Percentiles rank a stretch among this genome's conserved stretches.
Evolutionary conservation across 2,329 filamentous ascomycete species (phyloP).

Genomic region (Bipolaris cookei): DNA sequence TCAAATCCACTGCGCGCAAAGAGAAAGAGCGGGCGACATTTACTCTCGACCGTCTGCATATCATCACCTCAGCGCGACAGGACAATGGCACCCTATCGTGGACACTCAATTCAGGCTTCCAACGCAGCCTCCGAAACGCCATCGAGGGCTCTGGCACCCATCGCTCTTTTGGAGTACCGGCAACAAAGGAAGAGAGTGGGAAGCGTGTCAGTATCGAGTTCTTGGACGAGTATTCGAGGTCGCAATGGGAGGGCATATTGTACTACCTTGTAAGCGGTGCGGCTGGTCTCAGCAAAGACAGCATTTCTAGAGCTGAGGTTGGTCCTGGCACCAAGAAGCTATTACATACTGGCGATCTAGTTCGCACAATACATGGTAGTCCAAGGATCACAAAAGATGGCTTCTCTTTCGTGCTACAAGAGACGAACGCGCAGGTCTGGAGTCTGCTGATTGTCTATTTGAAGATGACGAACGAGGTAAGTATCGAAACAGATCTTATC

Average conservation of each 20-base stretch:
- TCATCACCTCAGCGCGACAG: conserved; percentile 67
- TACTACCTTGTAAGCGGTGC: conserved; percentile 91
- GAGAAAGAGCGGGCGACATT: conserved; percentile 84
- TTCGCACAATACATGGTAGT: conserved; percentile 64
- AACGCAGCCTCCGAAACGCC: conserved; percentile 80
- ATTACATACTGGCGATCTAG: conserved; percentile 78
- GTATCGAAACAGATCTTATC: not conserved
- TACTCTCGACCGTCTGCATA: conserved; percentile 84
- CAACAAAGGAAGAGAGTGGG: conserved; percentile 66
- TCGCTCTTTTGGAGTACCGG: conserved; percentile 89
- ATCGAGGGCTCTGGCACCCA: conserved; percentile 86
- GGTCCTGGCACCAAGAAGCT: conserved; percentile 77
- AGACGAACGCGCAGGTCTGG: conserved; percentile 97
- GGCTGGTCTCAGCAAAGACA: conserved; percentile 48
- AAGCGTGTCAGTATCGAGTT: conserved; percentile 71
- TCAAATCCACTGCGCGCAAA: conserved; percentile 72
- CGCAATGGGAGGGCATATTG: conserved; percentile 93
- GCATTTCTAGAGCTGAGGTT: conserved; percentile 57
- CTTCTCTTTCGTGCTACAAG: conserved; percentile 93
- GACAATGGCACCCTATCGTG: conserved; percentile 71
- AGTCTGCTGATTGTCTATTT: conserved; percentile 92
- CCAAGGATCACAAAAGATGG: conserved; percentile 88
- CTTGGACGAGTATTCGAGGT: conserved; percentile 83
- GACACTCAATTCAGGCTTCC: conserved; percentile 80
- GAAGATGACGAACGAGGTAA: conserved; percentile 73